Conservation (phyloP, 2,329 filamentous ascomycete genomes). For the Cercospora sp. region DNA sequence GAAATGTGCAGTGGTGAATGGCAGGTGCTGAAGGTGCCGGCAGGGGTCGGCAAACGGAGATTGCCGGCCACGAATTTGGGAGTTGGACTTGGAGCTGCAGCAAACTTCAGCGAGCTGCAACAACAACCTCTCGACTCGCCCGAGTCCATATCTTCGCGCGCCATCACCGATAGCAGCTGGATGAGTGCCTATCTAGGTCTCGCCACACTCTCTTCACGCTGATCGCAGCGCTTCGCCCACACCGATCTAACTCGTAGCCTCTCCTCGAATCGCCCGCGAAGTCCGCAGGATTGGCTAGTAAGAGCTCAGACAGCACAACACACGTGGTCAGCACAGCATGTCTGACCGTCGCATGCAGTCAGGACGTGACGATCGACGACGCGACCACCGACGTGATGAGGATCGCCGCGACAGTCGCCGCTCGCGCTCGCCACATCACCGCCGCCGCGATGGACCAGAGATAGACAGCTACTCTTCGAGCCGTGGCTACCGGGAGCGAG, state of each 20-base stretch:
- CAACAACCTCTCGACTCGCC: not conserved
- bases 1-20: not conserved
- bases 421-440: conserved; percentile 81
- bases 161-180: not conserved
- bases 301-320: conserved; percentile 32
- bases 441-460: conserved; percentile 51
- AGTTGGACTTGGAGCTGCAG: not conserved
- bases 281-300: conserved; percentile 27
- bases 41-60: not conserved
- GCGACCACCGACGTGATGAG: conserved; percentile 49
- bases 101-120: not conserved
- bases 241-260: conserved; percentile 10
- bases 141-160: not conserved
- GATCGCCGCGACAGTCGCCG: conserved; percentile 53
- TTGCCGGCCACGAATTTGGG: not conserved
- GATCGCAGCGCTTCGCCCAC: conserved; percentile 1
- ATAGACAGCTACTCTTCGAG: conserved; percentile 89
- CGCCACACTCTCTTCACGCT: not conserved
- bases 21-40: not conserved
- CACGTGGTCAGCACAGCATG: conserved; percentile 34
- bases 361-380: conserved; percentile 46
- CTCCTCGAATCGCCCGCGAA: conserved; percentile 11
- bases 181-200: not conserved
- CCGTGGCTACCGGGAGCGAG: conserved; percentile 86
- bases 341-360: conserved; percentile 45